Conservation (phyloP, 1,284 basidiomycete species). For the Exobasidium rhododendri region DNA sequence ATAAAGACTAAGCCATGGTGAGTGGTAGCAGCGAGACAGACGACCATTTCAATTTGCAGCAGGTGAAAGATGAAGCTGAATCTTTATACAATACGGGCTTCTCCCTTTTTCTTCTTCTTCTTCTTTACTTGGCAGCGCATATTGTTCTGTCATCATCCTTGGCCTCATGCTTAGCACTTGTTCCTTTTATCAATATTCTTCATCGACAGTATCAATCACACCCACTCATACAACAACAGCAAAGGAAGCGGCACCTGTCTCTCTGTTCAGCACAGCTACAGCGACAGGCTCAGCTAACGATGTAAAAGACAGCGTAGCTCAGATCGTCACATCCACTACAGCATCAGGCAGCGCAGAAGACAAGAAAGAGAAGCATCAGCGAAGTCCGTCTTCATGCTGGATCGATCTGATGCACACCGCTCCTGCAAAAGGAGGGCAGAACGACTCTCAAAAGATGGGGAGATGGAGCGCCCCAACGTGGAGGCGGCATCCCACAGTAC, state of each 20-base stretch:
- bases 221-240: not conserved
- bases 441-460: not conserved
- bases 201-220: not conserved
- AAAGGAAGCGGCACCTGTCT: not conserved
- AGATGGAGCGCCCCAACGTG: conserved; percentile 4
- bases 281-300: not conserved
- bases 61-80: too few species aligned
- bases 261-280: not conserved
- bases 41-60: too few species aligned
- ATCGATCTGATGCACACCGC: not conserved
- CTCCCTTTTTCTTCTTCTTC: not conserved
- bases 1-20: conserved; percentile 4
- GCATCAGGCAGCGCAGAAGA: too few species aligned
- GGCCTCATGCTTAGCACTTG: conserved; percentile 7
- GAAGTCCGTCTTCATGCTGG: not conserved
- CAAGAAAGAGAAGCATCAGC: too few species aligned
- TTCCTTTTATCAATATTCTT: not conserved
- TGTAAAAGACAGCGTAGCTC: not conserved
- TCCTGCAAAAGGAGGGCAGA: not conserved
- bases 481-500: not conserved
- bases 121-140: not conserved
- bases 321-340: too few species aligned
- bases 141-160: conserved; percentile 2
- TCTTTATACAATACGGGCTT: not conserved
- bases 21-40: too few species aligned